Conservation (phyloP, 495 filamentous ascomycete genomes). For the Pyrenula massariospora region DNA sequence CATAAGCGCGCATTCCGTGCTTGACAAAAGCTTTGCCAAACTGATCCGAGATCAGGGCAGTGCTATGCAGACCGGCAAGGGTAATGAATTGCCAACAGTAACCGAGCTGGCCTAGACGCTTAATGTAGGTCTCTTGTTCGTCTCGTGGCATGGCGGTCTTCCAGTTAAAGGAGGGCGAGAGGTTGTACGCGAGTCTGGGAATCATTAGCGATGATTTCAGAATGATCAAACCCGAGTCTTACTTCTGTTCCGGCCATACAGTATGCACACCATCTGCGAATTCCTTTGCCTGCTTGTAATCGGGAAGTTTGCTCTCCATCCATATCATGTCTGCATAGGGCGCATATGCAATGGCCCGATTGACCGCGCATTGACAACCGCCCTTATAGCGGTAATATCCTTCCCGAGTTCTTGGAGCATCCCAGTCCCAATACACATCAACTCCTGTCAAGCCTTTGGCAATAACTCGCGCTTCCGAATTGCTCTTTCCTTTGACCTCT, state of each 20-base stretch:
- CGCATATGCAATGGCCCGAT: slow-evolving; percentile 83
- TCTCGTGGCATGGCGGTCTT: slow-evolving; percentile 87
- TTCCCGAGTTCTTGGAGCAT: slow-evolving; percentile 78
- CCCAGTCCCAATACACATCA: slow-evolving; percentile 90
- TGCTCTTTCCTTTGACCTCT: slow-evolving; percentile 69
- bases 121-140: slow-evolving; percentile 96
- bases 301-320: slow-evolving; percentile 98
- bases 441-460: slow-evolving; percentile 71
- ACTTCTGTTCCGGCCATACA: slow-evolving; percentile 95
- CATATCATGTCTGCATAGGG: slow-evolving; percentile 93
- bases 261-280: slow-evolving; percentile 92
- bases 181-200: slow-evolving; percentile 79
- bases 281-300: slow-evolving; percentile 83
- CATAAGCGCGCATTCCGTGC: slow-evolving; percentile 91
- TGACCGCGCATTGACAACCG: slow-evolving; percentile 83
- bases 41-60: slow-evolving; percentile 75
- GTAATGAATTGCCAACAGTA: slow-evolving; percentile 99
- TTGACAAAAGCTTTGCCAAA: slow-evolving; percentile 75
- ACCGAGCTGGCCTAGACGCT: slow-evolving; percentile 71
- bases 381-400: slow-evolving; percentile 89
- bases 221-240: slow-evolving; percentile 14
- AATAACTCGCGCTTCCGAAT: slow-evolving; percentile 69
- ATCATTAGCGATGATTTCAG: slow-evolving; percentile 5
- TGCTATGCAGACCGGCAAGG: slow-evolving; percentile 92
- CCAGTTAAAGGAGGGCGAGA: slow-evolving; percentile 99